A percentile compares a stretch with the other conserved stretches of the same genome.
These are phyloP conservation scores for Aspergillus pseudoterreus DNA, from an alignment of 2,329 filamentous ascomycete genomes.

Conservation along the genomic window DNA sequence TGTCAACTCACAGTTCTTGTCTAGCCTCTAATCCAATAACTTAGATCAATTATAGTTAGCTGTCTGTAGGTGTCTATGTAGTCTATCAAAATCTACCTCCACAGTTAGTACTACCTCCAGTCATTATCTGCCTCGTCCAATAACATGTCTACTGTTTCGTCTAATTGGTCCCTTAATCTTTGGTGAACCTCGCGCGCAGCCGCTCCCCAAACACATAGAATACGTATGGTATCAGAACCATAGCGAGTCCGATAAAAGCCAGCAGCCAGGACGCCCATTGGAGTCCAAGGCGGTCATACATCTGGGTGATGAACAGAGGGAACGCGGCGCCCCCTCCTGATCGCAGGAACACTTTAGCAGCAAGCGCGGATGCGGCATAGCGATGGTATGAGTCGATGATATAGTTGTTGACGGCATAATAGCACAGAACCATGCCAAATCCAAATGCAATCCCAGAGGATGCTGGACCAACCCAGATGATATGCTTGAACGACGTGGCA, in stretches of 20 bases:
- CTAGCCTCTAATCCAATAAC: too few species aligned
- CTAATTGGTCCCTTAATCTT: not conserved
- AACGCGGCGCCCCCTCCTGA: conserved; percentile 66
- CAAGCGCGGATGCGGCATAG: conserved; percentile 42
- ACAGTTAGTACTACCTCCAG: too few species aligned
- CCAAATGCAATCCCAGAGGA: conserved; percentile 64
- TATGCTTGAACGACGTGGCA: conserved; percentile 58
- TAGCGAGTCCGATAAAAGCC: conserved; percentile 47
- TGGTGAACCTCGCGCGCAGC: conserved; percentile 3
- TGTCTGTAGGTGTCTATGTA: too few species aligned
- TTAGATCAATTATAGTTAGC: too few species aligned
- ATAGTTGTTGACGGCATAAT: conserved; percentile 71
- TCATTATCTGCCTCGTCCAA: too few species aligned
- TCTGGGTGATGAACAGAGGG: conserved; percentile 72
- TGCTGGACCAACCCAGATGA: conserved; percentile 53
- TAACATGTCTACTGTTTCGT: too few species aligned
- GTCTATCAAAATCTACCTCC: too few species aligned
- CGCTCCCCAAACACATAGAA: conserved; percentile 10
- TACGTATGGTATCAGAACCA: conserved; percentile 12
- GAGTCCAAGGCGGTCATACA: conserved; percentile 67
- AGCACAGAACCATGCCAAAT: conserved; percentile 77
- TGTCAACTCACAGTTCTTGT: too few species aligned
- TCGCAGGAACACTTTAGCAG: conserved; percentile 46
- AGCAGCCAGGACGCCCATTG: conserved; percentile 70
- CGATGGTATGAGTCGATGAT: conserved; percentile 60